Evolutionary conservation across 495 filamentous ascomycete species (phyloP), one percentile per base, ranked within the genome.

Genomic region (Penicillium paradoxum): DNA sequence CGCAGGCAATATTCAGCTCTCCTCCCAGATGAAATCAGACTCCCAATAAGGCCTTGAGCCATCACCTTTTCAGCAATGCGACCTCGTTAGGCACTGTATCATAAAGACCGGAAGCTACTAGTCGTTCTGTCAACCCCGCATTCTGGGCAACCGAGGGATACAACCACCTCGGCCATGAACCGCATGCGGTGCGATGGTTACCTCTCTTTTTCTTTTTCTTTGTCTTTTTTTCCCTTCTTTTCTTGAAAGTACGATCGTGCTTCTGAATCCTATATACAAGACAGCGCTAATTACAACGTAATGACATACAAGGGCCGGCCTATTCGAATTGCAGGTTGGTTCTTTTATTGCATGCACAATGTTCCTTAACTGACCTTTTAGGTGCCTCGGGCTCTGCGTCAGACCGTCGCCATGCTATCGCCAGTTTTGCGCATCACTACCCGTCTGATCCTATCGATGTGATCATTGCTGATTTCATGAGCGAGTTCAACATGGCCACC

Each of bases 391-490:
- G 80, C 56, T 75, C 77, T 52, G 70, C 73, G n/a, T 77, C 76
- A 15, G 80, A 82, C 59, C 76, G 80, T 10, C 78, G 79, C 38
- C 69, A 79, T 71, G 80, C 77, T 13, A 80, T 83, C 55, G 66
- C 69, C 10, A 66, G 73, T 38, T 75, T 83, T 52, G 79, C 80
- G 8, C 64, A 60, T 13, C 73, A 79, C 49, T 30, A 62, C 13
- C 55, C 57, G 6, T 64, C 57, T 0, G 79, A 81, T 34, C 78
- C 74, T 0, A 68, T 82, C 29, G 79, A 82, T 64, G 75, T 83
- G 13, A 77, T 83, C 21, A 77, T 74, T 18, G 79, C 78, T 11
- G 80, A 83, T 58, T 82, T 76, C 66, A 79, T 83, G 78, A 75
- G 70, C 49, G 79, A 83, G 55, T 73, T 69, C 32, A 80, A 80